These are phyloP conservation scores for Mucor velutinosus DNA, from an alignment of 371 early-diverging fungal genomes.

Conservation along the genomic window DNA sequence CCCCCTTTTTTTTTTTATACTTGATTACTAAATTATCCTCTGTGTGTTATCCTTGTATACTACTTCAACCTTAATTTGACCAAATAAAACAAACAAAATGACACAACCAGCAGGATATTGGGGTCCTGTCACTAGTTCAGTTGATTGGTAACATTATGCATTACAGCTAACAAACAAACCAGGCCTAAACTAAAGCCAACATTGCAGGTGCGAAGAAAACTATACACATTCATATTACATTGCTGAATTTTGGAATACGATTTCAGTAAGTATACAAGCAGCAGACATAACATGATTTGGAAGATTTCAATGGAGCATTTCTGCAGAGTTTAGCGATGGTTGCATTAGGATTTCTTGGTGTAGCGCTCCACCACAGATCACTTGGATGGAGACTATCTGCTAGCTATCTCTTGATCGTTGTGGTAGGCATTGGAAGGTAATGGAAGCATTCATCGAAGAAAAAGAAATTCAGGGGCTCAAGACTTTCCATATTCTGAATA, in stretches of 20 bases:
- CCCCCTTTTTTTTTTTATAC: neutral
- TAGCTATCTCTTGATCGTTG: conserved; percentile 43
- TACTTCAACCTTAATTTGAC: neutral
- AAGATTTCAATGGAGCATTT: neutral
- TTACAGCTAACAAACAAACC: neutral
- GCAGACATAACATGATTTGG: neutral
- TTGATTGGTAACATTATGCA: conserved; percentile 36
- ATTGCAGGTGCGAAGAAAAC: conserved; percentile 31
- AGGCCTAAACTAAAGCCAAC: neutral
- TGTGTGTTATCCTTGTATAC: neutral
- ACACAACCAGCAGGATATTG: conserved; percentile 28
- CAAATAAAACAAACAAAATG: neutral
- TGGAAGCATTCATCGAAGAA: neutral
- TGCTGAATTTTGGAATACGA: conserved; percentile 48
- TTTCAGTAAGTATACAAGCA: conserved; percentile 30
- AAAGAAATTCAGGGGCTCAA: neutral
- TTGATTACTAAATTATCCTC: neutral
- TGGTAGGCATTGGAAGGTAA: conserved; percentile 52
- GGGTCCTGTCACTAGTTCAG: conserved; percentile 46
- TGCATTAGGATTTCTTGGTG: conserved; percentile 33
- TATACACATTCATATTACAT: conserved; percentile 34
- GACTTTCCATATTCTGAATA: neutral
- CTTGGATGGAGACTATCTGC: conserved; percentile 39
- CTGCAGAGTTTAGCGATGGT: conserved; percentile 41
- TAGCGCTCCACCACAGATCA: conserved; percentile 34